These are phyloP conservation scores for Calendula officinalis DNA, from an alignment of 129 eudicot genomes.

Conservation along the genomic window DNA sequence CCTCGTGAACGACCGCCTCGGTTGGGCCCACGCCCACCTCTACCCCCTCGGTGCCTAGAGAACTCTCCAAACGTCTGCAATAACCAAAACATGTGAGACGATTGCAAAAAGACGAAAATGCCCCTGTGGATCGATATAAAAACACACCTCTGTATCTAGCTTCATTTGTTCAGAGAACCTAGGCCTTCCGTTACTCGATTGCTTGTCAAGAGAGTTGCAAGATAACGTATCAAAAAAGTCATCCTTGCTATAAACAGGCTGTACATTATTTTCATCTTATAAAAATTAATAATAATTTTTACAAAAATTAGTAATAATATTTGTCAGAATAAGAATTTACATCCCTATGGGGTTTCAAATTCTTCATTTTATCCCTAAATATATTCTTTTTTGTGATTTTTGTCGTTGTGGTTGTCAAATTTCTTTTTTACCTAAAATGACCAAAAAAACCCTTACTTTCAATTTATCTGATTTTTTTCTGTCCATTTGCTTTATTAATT, in stretches of 20 bases:
- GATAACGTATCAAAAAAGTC: slow-evolving; percentile 90
- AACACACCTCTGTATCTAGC: slow-evolving; percentile 77
- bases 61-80: slow-evolving; percentile 88
- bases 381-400: too few species aligned
- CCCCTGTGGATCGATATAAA: neutral
- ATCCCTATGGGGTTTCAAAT: too few species aligned
- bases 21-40: slow-evolving; percentile 64
- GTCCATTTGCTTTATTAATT: too few species aligned
- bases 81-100: slow-evolving; percentile 1
- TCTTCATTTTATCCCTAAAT: too few species aligned
- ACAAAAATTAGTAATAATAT: neutral
- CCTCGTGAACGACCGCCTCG: slow-evolving; percentile 73
- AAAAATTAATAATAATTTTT: too few species aligned
- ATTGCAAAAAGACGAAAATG: too few species aligned
- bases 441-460: too few species aligned
- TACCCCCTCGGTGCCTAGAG: slow-evolving; percentile 78
- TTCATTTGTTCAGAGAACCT: slow-evolving; percentile 90
- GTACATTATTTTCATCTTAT: slow-evolving; percentile 13
- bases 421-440: too few species aligned
- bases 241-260: slow-evolving; percentile 86
- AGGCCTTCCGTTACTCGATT: slow-evolving; percentile 57
- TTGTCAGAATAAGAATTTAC: neutral
- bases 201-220: slow-evolving; percentile 49
- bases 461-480: too few species aligned
- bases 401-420: too few species aligned